A percentile compares a stretch with the other conserved stretches of the same genome.
These are phyloP conservation scores for Pseudocercospora eumusae DNA, from an alignment of 2,329 filamentous ascomycete genomes.

Conservation along the genomic window DNA sequence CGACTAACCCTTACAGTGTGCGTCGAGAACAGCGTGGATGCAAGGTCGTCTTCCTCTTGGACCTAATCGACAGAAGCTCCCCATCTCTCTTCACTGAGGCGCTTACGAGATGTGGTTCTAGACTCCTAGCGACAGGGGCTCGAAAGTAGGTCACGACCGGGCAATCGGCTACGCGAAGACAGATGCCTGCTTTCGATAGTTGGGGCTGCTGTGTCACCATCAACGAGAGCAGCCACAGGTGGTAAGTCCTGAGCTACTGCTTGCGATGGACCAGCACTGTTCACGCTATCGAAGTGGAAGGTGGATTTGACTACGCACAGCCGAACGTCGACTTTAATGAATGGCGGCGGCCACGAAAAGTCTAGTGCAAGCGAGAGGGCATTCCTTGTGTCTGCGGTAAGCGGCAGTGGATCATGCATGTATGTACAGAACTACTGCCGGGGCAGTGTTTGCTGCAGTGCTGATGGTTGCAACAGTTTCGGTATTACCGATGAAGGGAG, in stretches of 20 bases:
- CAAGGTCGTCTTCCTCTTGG: no score
- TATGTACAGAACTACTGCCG: neutral
- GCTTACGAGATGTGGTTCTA: neutral
- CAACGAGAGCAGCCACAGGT: neutral
- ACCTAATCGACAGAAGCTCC: no score
- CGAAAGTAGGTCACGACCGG: neutral
- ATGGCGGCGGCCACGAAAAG: neutral
- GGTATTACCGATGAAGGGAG: neutral
- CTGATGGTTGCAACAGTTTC: neutral
- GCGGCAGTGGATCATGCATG: neutral
- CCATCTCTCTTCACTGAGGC: neutral
- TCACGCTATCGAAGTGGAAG: no score
- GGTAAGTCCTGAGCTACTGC: no score
- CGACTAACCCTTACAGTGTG: no score
- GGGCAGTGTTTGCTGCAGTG: slow-evolving; percentile 3
- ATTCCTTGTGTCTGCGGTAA: neutral
- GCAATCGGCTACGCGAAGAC: neutral
- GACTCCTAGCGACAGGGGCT: neutral
- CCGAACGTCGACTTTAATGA: neutral
- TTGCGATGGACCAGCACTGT: no score
- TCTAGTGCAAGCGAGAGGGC: neutral
- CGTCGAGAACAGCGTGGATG: no score
- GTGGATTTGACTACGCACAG: neutral
- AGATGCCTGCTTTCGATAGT: neutral
- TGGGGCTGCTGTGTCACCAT: neutral